These are phyloP conservation scores for Malassezia yamatoensis DNA, from an alignment of 1,284 basidiomycete species.

Conservation along the genomic window DNA sequence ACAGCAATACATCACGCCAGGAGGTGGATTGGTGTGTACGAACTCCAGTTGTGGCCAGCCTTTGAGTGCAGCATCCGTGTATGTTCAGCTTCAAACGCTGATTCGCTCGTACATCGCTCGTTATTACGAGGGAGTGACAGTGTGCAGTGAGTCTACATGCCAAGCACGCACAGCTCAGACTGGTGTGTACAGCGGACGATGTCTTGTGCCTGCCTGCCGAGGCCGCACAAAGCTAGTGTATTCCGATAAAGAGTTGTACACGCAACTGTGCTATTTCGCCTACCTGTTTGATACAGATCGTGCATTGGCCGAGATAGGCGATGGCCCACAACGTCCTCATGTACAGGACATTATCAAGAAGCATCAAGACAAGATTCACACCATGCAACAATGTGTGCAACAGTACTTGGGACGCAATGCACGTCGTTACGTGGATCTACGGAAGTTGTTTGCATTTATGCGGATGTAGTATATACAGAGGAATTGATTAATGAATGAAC, in stretches of 20 bases:
- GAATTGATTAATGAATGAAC: no score
- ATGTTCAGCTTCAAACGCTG: conserved; percentile 73
- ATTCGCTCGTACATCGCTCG: conserved; percentile 65
- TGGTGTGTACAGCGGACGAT: conserved; percentile 69
- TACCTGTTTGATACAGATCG: conserved; percentile 29
- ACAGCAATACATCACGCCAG: conserved; percentile 14
- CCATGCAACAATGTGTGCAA: conserved; percentile 24
- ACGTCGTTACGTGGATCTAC: conserved; percentile 38
- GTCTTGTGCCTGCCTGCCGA: conserved; percentile 31
- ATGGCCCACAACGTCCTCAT: conserved; percentile 21
- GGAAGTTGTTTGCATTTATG: conserved; percentile 36
- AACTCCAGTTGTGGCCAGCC: conserved; percentile 53
- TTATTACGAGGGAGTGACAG: conserved; percentile 81
- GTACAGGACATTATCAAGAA: conserved; percentile 20
- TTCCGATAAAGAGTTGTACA: conserved; percentile 41
- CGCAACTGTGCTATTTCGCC: conserved; percentile 39
- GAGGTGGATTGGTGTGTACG: conserved; percentile 54
- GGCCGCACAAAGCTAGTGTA: conserved; percentile 27
- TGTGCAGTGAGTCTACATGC: conserved; percentile 80
- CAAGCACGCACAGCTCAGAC: conserved; percentile 74
- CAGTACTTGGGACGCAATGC: conserved; percentile 37
- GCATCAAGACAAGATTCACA: conserved; percentile 18
- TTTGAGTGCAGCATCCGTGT: conserved; percentile 58
- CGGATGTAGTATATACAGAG: conserved; percentile 20
- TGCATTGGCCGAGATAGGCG: conserved; percentile 4